These are phyloP conservation scores for Naematelia encephala DNA, from an alignment of 768 basidiomycete genomes.

Conservation along the genomic window DNA sequence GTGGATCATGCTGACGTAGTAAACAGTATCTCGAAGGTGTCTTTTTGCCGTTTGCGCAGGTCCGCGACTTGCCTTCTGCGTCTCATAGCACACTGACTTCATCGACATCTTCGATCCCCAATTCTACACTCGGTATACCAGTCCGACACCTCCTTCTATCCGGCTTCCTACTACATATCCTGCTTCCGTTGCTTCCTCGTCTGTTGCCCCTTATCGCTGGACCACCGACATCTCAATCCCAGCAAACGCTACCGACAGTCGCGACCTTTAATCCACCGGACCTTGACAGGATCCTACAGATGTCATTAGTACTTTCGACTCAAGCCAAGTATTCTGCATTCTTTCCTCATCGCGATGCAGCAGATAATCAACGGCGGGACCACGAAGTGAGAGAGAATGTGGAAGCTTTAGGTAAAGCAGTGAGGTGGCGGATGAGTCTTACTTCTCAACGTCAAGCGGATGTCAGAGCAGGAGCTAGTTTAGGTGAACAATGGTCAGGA, in stretches of 20 bases:
- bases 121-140: constrained; percentile 22
- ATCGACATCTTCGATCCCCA: constrained; percentile 12
- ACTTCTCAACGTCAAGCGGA: constrained; percentile 2
- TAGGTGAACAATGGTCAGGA: background rate
- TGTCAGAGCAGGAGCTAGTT: background rate
- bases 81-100: constrained; percentile 6
- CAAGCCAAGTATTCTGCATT: constrained; percentile 43
- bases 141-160: constrained; percentile 46
- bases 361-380: constrained; percentile 20
- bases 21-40: constrained; percentile 48
- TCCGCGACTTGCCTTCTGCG: constrained; percentile 28
- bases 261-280: constrained; percentile 21
- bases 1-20: background rate
- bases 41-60: constrained; percentile 45
- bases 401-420: constrained; percentile 33
- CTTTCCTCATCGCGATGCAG: constrained; percentile 10
- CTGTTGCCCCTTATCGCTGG: constrained; percentile 28
- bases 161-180: constrained; percentile 46
- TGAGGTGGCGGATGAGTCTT: constrained; percentile 19
- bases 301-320: constrained; percentile 44
- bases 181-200: constrained; percentile 42
- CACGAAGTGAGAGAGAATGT: constrained; percentile 35
- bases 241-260: background rate
- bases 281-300: constrained; percentile 41
- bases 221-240: background rate